phyloP scores from a whole-genome alignment of 352 stramenopile species.

The Phytophthora uliginosa region DNA sequence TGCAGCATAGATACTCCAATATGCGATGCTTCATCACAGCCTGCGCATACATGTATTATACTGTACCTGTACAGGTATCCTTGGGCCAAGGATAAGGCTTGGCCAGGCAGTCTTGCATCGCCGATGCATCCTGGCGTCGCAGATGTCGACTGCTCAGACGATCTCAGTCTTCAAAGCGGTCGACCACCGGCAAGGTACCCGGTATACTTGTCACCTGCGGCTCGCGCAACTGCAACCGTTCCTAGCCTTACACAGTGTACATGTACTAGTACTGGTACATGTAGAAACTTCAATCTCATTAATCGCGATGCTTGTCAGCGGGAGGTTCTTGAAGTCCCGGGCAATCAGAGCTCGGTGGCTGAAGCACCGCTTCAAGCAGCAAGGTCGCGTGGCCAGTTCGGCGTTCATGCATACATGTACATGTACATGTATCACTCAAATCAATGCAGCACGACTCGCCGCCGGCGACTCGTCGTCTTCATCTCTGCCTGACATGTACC shows the following conservation, averaged over 20 bases:
- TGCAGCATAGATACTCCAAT: neutral
- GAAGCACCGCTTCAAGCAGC: slow-evolving; percentile 1
- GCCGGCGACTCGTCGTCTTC: neutral
- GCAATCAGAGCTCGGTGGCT: neutral
- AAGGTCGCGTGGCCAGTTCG: neutral
- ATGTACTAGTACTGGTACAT: neutral
- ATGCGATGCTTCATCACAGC: neutral
- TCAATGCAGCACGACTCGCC: neutral
- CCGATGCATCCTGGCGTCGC: neutral
- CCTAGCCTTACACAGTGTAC: neutral
- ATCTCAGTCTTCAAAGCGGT: slow-evolving; percentile 2
- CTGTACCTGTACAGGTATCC: too few relatives aligned
- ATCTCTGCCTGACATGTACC: neutral
- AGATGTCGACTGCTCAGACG: neutral
- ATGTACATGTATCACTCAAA: neutral
- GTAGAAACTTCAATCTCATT: neutral
- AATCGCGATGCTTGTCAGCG: neutral
- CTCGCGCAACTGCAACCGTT: neutral
- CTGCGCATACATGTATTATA: neutral
- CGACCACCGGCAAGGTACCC: neutral
- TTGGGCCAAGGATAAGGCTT: neutral
- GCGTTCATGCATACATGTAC: neutral
- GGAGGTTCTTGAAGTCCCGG: neutral
- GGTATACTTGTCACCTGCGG: neutral
- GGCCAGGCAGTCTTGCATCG: neutral